Conservation (phyloP, 768 basidiomycete species). For the Suillus lakei region DNA sequence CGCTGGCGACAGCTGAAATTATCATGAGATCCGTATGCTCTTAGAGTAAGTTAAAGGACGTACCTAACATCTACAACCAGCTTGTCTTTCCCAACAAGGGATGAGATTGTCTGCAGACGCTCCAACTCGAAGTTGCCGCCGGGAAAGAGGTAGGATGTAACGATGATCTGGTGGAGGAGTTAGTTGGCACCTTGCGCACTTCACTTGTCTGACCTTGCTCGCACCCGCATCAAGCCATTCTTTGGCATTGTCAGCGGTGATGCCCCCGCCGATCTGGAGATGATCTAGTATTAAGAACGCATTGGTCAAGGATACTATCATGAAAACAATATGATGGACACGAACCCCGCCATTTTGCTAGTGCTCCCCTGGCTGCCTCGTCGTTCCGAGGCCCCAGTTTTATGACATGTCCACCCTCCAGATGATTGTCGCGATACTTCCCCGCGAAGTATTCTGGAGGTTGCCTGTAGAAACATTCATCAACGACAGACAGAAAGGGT, state of each 20-base stretch:
- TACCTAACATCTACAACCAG: conserved; percentile 96
- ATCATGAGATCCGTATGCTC: background rate
- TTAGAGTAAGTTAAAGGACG: conserved; percentile 13
- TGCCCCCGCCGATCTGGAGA: conserved; percentile 93
- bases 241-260: conserved; percentile 77
- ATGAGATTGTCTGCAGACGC: conserved; percentile 64
- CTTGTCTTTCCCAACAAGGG: conserved; percentile 76
- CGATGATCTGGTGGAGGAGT: conserved; percentile 73
- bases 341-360: conserved; percentile 82
- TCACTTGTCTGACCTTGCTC: conserved; percentile 64
- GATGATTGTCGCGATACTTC: conserved; percentile 69
- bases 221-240: conserved; percentile 91
- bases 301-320: conserved; percentile 11
- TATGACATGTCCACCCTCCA: conserved; percentile 93
- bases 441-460: conserved; percentile 79
- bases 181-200: conserved; percentile 5
- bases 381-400: conserved; percentile 94
- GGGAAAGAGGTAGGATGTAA: conserved; percentile 97
- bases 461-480: conserved; percentile 51
- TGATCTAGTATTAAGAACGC: conserved; percentile 50
- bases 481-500: background rate
- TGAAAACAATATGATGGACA: conserved; percentile 14
- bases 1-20: conserved; percentile 76
- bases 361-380: conserved; percentile 82
- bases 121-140: conserved; percentile 76